Conservation (phyloP, 2,329 filamentous ascomycete genomes). For the Penicillium griseofulvum region DNA sequence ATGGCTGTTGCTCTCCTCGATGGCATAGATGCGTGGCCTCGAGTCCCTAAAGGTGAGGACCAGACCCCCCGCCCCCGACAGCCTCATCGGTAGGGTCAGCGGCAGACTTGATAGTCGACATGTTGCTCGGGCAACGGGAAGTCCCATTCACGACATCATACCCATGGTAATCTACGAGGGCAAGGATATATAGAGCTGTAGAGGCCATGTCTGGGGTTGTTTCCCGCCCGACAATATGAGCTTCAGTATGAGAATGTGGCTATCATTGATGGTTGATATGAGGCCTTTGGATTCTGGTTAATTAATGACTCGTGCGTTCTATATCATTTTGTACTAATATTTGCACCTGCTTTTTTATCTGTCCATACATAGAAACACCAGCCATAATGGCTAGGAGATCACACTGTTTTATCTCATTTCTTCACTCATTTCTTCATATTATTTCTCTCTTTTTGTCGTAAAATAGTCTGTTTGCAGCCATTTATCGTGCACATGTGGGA, state of each 20-base stretch:
- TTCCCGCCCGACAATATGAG: not conserved
- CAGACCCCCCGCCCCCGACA: conserved; percentile 1
- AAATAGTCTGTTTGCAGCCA: not conserved
- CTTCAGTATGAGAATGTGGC: not conserved
- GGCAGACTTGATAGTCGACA: not conserved
- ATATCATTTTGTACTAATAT: not conserved
- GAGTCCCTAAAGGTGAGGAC: conserved; percentile 27
- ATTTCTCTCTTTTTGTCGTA: not conserved
- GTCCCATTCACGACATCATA: not conserved
- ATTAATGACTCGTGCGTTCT: not conserved
- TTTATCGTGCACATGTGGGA: not conserved
- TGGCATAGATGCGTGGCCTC: conserved; percentile 49
- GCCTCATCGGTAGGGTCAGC: not conserved
- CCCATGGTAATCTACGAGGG: not conserved
- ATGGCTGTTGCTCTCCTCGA: conserved; percentile 52
- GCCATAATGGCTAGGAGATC: not conserved
- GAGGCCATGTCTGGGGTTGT: not conserved
- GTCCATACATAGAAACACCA: not conserved
- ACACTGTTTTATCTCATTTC: not conserved
- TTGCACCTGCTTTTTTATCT: not conserved
- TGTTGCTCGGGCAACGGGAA: not conserved
- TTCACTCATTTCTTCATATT: not conserved
- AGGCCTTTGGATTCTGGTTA: not conserved
- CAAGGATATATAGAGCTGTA: not conserved
- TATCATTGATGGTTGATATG: not conserved